Evolutionary conservation across 1,284 basidiomycete genomes (phyloP).

Genomic region (Moesziomyces antarcticus): DNA sequence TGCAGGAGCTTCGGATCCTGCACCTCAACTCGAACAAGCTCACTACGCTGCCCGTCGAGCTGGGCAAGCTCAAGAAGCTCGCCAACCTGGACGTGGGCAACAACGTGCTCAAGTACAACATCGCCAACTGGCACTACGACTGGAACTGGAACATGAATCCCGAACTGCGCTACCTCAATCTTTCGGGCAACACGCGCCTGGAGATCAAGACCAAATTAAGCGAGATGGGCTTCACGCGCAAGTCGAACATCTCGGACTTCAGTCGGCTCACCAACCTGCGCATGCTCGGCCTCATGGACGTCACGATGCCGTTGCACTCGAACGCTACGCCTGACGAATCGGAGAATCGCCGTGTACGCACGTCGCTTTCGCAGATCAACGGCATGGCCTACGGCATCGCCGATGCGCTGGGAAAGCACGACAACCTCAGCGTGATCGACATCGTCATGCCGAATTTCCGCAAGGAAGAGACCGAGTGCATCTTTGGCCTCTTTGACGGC

Average conservation of each 20-base stretch:
- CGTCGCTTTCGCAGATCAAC: conserved; percentile 88
- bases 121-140: conserved; percentile 98
- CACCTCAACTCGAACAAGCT: conserved; percentile 95
- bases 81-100: conserved; percentile 91
- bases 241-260: conserved; percentile 80
- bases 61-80: conserved; percentile 84
- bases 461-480: conserved; percentile 80
- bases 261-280: conserved; percentile 83
- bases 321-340: conserved; percentile 81
- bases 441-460: conserved; percentile 90
- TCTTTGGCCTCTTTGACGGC: conserved; percentile 91
- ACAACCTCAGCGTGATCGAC: conserved; percentile 84
- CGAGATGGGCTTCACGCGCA: conserved; percentile 65
- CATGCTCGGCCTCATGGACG: conserved; percentile 95
- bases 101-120: conserved; percentile 96
- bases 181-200: conserved; percentile 87
- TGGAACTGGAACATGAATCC: conserved; percentile 99
- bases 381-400: conserved; percentile 97
- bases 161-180: conserved; percentile 87
- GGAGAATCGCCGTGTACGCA: conserved; percentile 90
- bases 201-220: conserved; percentile 78
- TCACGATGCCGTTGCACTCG: conserved; percentile 75
- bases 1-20: conserved; percentile 69
- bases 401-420: conserved; percentile 80
- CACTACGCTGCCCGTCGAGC: conserved; percentile 89